Evolutionary conservation across 805 yeast genomes (phyloP).

Genomic region (Metschnikowia similis): DNA sequence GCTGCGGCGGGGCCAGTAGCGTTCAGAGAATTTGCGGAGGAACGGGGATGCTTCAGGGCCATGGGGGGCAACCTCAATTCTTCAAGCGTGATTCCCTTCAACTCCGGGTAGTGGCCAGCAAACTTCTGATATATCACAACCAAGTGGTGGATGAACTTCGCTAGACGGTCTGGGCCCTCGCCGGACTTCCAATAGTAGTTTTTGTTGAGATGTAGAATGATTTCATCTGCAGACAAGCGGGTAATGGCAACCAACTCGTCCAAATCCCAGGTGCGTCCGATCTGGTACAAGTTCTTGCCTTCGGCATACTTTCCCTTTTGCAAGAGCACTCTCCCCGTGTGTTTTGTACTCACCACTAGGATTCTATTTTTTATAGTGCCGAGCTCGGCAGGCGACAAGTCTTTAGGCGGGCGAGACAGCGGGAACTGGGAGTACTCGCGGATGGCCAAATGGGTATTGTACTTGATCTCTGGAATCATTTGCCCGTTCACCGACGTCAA

Average conservation of each 20-base stretch:
- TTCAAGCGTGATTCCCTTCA: conserved; percentile 29
- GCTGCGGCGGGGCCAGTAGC: neutral
- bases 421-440: conserved; percentile 73
- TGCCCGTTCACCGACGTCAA: conserved; percentile 12
- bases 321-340: conserved; percentile 62
- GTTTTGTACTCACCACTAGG: conserved; percentile 56
- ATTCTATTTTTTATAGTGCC: conserved; percentile 54
- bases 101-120: conserved; percentile 34
- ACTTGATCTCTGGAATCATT: conserved; percentile 32
- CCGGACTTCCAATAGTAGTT: conserved; percentile 69
- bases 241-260: conserved; percentile 61
- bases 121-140: conserved; percentile 29
- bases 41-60: neutral
- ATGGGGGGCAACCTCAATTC: conserved; percentile 32
- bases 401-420: conserved; percentile 60
- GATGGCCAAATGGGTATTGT: conserved; percentile 72
- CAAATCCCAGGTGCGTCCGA: conserved; percentile 90
- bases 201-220: conserved; percentile 61
- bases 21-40: neutral
- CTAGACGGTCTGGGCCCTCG: conserved; percentile 34
- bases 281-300: conserved; percentile 66
- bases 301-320: conserved; percentile 84
- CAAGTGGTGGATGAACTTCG: conserved; percentile 32
- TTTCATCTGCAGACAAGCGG: conserved; percentile 51
- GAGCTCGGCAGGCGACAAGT: conserved; percentile 35